Conservation (phyloP, 805 yeast genomes). For the Vanderwaltozyma tropicalis region DNA sequence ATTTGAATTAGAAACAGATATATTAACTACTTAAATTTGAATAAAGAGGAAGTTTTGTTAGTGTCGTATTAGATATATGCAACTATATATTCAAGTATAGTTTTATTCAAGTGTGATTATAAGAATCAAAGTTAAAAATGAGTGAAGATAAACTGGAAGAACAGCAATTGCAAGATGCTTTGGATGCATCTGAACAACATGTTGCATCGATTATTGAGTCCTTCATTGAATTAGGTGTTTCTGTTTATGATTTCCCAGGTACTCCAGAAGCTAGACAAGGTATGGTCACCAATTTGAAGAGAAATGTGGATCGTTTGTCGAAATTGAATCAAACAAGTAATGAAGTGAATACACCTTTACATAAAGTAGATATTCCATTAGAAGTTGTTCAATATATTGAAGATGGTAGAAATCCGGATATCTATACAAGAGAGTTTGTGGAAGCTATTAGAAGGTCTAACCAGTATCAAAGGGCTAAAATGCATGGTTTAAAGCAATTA, state of each 20-base stretch:
- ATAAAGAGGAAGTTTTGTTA: too few relatives aligned
- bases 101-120: too few relatives aligned
- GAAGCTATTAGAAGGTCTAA: conserved; percentile 87
- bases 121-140: too few relatives aligned
- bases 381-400: conserved; percentile 89
- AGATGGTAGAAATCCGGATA: conserved; percentile 94
- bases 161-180: conserved; percentile 7
- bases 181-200: conserved; percentile 24
- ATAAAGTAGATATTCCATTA: conserved; percentile 49
- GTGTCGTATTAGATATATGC: too few relatives aligned
- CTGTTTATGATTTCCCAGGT: conserved; percentile 89
- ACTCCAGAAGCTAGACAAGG: conserved; percentile 67
- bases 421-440: conserved; percentile 91
- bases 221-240: conserved; percentile 78
- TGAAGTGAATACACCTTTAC: conserved; percentile 26
- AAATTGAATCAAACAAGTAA: conserved; percentile 26
- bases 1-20: too few relatives aligned
- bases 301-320: conserved; percentile 33
- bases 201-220: conserved; percentile 57
- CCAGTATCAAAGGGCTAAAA: conserved; percentile 78
- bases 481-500: conserved; percentile 54
- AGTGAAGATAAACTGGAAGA: background rate
- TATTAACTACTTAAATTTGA: too few relatives aligned
- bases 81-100: too few relatives aligned
- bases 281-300: conserved; percentile 31